Evolutionary conservation across 2,329 filamentous ascomycete genomes (phyloP), one percentile per base, ranked within the genome.

Genomic region (Cladophialophora exuberans): DNA sequence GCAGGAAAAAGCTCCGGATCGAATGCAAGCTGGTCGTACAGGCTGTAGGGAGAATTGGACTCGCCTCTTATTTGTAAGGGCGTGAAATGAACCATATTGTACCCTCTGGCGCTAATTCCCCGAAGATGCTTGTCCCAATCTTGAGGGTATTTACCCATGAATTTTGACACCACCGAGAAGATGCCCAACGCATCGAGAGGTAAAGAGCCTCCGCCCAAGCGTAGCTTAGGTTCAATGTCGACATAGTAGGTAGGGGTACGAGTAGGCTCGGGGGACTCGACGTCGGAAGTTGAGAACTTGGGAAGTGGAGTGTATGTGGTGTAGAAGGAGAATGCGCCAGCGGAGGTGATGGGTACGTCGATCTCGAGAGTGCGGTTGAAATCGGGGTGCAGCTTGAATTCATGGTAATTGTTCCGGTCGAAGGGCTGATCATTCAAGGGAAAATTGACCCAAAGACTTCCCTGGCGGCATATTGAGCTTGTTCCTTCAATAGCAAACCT

Each of bases 51-150:
- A 1, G 94, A 99, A 69, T 99, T 96, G 48, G 94, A 99, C 39
- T 79, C 81, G 54, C 94, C 94, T 56, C 94, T 86, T 55, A 88
- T 81, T 79, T 96, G 94, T 62, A 99, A 78, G 7, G 94, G 94
- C 1, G 94, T 97, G 72, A 99, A 99, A 72, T 99, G 94, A 57
- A 99, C 85, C 91, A 97, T 97, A 75, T 99, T 99, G 80, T 99
- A 99, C 41, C 92, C 92, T 58, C 94, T 83, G 66, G 89, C 84
- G 69, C 89, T 89, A 70, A 99, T 96, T 23, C 94, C 92, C 53
- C 83, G 81, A 54, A 99, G 76, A 70, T 97, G 93, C 47, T 84
- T 87, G 69, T 97, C 85, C 92, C 93, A 99, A 66, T 96, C 89
- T 13, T 79, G 79, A 0, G 93, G 90, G 68, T 94, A 96, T 67